Base-by-base conservation (phyloP, 2,329 filamentous ascomycete genomes). In the Pseudogymnoascus sp. region DNA sequence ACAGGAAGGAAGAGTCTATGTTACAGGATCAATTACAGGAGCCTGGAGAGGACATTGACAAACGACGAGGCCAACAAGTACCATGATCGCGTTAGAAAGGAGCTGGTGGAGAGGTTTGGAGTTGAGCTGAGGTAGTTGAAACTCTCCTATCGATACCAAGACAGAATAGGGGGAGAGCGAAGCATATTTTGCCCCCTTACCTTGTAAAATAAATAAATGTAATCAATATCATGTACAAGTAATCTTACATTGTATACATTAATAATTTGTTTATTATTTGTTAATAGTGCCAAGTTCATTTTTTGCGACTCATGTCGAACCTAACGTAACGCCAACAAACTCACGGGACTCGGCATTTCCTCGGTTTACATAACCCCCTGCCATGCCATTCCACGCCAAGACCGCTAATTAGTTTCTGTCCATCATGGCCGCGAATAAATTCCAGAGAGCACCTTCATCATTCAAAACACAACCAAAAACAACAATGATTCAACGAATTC, bases 21-120 rank as follows among this genome's bases (percentile, higher is more conserved):
- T 76, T 99, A 97, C 75, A 84, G 93, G 67, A 89, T 97, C 75
- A 93, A 93, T 73, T 99, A 99, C 78, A 85, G 95, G 67, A 96
- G 92, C 75, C 78, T 96, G 69, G 93, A 97, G 79, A 84, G 89
- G 72, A 99, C 93, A 1, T 78, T 99, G 74, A 96, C 89, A 8
- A 95, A 92, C 70, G 80, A 84, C 37, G 90, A 96, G 79, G 84
- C 87, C 10, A 96, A 96, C 73, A 75, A 79, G 46, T 76, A 96
- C 72, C 93, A 99, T 74, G 80, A 86, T 60, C 75, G 80, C 68
- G 87, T 97, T 50, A 79, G 82, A 44, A 71, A 78, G 66, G 82
- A 84, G 67, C 77, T 97, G 66, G 87, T 90, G 2, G 78, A 83
- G 65, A 84, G 85, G 69, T 78, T 96, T 64, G 89, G 89, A 0